phyloP scores from a whole-genome alignment of 768 basidiomycete genomes.

The Myochromella boudieri region DNA sequence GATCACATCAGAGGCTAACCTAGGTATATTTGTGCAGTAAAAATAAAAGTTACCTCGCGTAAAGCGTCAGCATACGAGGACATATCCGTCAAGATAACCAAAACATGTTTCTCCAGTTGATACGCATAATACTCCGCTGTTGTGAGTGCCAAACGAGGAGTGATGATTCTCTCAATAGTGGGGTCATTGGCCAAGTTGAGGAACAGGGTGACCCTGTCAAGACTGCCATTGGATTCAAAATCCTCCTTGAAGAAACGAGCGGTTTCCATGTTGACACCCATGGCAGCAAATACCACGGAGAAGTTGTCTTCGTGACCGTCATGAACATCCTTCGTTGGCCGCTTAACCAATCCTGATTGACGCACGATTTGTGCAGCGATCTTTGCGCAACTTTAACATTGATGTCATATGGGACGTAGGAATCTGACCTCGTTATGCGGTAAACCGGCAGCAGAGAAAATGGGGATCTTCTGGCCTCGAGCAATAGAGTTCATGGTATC shows the following conservation, averaged over 20 bases:
- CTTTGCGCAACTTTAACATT: conserved; percentile 36
- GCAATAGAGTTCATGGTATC: conserved; percentile 99
- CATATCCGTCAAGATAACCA: conserved; percentile 99
- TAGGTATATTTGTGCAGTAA: background rate
- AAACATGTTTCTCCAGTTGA: conserved; percentile 98
- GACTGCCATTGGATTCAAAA: conserved; percentile 97
- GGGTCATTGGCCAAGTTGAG: conserved; percentile 98
- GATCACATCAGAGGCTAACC: conserved; percentile 13
- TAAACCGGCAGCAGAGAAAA: conserved; percentile 97
- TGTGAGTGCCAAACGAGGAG: conserved; percentile 94
- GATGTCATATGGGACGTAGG: background rate
- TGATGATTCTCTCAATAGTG: conserved; percentile 99
- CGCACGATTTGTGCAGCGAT: conserved; percentile 99
- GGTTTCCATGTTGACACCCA: conserved; percentile 99
- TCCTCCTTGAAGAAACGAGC: conserved; percentile 99
- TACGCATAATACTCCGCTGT: conserved; percentile 99
- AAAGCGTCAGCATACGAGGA: conserved; percentile 96
- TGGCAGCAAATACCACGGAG: conserved; percentile 98
- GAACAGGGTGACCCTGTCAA: conserved; percentile 97
- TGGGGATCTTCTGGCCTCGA: conserved; percentile 99
- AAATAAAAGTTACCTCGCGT: conserved; percentile 67
- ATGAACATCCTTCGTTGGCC: conserved; percentile 95
- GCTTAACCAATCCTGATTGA: conserved; percentile 95
- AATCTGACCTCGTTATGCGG: conserved; percentile 92
- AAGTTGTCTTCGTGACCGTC: conserved; percentile 99